A percentile compares a stretch with the other conserved stretches of the same genome.
Conservation (phyloP, 306 rosid species). For the Senna siamea region DNA sequence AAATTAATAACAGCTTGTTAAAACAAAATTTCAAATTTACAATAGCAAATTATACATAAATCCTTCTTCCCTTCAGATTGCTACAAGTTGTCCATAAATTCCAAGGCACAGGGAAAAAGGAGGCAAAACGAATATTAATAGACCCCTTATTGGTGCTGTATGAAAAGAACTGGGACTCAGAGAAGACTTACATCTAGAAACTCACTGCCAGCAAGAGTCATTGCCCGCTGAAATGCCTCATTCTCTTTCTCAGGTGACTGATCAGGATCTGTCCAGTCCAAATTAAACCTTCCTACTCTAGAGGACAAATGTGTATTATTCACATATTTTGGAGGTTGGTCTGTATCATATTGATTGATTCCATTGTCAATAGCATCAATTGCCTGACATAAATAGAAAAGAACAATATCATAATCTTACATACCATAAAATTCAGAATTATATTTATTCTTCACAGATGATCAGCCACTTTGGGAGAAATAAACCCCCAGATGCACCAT, state of each 20-base stretch:
- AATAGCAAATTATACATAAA: not conserved
- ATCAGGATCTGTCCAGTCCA: constrained; percentile 93
- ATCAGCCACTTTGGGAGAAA: constrained; percentile 25
- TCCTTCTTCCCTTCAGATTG: not conserved
- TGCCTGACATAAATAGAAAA: constrained; percentile 61
- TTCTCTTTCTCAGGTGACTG: constrained; percentile 90
- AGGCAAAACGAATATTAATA: not conserved
- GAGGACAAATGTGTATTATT: constrained; percentile 94
- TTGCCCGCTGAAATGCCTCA: constrained; percentile 83
- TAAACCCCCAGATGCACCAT: constrained; percentile 9
- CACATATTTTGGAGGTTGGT: constrained; percentile 90
- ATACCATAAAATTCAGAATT: not conserved
- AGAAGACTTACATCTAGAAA: constrained; percentile 69
- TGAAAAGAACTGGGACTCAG: not conserved
- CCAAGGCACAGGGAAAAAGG: not conserved
- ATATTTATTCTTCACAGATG: constrained; percentile 6
- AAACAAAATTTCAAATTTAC: constrained; percentile 7
- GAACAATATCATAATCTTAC: constrained; percentile 10
- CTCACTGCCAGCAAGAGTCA: constrained; percentile 88
- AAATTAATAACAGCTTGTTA: constrained; percentile 23
- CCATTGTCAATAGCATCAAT: constrained; percentile 98
- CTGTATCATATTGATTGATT: constrained; percentile 82
- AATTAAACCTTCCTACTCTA: constrained; percentile 84
- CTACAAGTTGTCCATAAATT: not conserved
- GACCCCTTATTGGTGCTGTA: not conserved